Conservation (phyloP, 202 grass and related monocot genomes). For the Panicum hallii region DNA sequence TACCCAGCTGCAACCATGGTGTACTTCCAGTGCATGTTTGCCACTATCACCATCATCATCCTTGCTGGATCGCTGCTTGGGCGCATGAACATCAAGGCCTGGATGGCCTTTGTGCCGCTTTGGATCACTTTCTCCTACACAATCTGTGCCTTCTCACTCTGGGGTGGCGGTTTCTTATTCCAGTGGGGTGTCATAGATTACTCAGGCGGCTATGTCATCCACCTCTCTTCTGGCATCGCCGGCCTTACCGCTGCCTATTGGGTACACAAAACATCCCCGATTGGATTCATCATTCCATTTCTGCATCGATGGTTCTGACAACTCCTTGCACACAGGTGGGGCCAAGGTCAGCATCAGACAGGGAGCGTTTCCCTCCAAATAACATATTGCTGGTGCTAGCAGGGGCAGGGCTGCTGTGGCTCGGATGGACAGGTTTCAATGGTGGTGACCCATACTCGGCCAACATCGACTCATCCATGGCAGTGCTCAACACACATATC, state of each 20-base stretch:
- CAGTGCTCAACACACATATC: slow-evolving; percentile 83
- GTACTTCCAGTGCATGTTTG: slow-evolving; percentile 84
- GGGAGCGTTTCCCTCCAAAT: slow-evolving; percentile 72
- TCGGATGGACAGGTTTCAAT: slow-evolving; percentile 84
- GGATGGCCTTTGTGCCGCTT: slow-evolving; percentile 80
- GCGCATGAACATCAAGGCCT: slow-evolving; percentile 80
- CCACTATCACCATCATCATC: slow-evolving; percentile 70
- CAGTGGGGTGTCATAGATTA: slow-evolving; percentile 87
- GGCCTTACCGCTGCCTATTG: slow-evolving; percentile 76
- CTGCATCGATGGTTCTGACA: slow-evolving; percentile 16
- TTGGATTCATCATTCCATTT: background rate
- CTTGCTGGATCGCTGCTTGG: slow-evolving; percentile 71
- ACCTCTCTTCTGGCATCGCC: slow-evolving; percentile 65
- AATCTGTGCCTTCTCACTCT: slow-evolving; percentile 74
- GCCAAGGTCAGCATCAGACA: slow-evolving; percentile 55
- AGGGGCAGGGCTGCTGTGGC: slow-evolving; percentile 76
- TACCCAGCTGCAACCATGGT: slow-evolving; percentile 75
- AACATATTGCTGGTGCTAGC: slow-evolving; percentile 76
- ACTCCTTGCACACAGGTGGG: slow-evolving; percentile 56
- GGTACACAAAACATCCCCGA: slow-evolving; percentile 41
- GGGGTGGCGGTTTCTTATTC: slow-evolving; percentile 82
- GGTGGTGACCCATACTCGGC: slow-evolving; percentile 72
- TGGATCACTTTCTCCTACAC: slow-evolving; percentile 90
- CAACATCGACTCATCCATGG: slow-evolving; percentile 80
- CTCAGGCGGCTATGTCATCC: slow-evolving; percentile 77